Base-by-base conservation (phyloP, 768 basidiomycete genomes). In the Kwoniella heveanensis region DNA sequence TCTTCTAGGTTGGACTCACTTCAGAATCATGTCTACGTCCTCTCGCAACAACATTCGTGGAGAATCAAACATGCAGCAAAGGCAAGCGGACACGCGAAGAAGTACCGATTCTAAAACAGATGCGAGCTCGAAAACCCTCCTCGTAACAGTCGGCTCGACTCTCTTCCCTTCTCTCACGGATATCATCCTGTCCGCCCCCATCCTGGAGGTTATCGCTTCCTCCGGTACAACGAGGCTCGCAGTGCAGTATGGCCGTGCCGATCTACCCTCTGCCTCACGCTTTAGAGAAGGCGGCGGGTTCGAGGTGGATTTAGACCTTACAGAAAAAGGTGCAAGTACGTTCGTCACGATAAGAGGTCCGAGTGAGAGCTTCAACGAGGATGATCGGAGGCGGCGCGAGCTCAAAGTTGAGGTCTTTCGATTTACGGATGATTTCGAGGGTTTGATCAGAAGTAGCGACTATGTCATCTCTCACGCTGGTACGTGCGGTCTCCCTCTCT, bases 391-490 rank as follows among this genome's bases (percentile, higher is more conserved):
- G 32, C 7, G 32, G 13, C 7, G 5, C 5, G 39, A 9, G 39
- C 10, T 44, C 4, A 3, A 17, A 17, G 82, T 94, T 53, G 84
- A 88, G 69, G 80, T 87, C 36, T 90, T 88, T 85, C 84, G 82
- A 67, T 94, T 90, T 82, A 89, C 88, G 75, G 83, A 87, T 9
- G 86, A 88, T 22, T 83, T 97, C 64, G 83, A 86, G 57, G 84
- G 83, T 4, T 85, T 88, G 46, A 88, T 88, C 62, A 81, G 83
- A 32, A 81, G 77, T 21, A 88, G 90, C 51, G 88, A 92, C 75
- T 80, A 93, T 54, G 85, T 99, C 55, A 89, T 99, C 39, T 90
- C 91, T 70, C 95, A 98, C 83, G 95, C 92, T 75, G 95, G 95
- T 92, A 75, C 69, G 85, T n/a, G n/a, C n/a, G n/a, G n/a, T n/a